phyloP scores from a whole-genome alignment of 331 rosid species.

The Erythrophleum ivorense region DNA sequence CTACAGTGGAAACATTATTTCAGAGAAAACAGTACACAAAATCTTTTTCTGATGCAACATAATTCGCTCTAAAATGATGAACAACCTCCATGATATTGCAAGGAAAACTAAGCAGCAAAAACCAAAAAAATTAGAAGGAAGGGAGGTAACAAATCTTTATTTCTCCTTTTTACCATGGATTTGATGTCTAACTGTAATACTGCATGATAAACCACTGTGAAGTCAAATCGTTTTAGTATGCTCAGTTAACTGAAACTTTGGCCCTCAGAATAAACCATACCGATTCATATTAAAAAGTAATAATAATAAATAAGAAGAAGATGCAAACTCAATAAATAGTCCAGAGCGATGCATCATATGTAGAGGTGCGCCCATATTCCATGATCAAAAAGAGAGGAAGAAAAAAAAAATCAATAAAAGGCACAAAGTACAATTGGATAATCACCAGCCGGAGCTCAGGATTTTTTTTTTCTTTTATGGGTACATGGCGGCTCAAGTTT shows the following conservation, averaged over 20 bases:
- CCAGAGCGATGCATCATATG: not conserved
- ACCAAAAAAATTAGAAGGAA: not conserved
- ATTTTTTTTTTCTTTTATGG: not conserved
- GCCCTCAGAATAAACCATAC: conserved; percentile 22
- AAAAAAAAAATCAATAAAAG: not conserved
- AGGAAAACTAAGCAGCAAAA: not conserved
- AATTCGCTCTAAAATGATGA: not conserved
- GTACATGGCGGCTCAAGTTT: not conserved
- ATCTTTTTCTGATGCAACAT: conserved; percentile 5
- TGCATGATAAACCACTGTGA: conserved; percentile 29
- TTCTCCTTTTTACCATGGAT: not conserved
- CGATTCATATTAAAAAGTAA: conserved; percentile 11
- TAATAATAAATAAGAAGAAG: conserved; percentile 35
- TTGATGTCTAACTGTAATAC: not conserved
- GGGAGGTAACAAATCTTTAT: not conserved
- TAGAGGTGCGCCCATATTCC: conserved; percentile 13
- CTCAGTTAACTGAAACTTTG: conserved; percentile 17
- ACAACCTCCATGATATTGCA: conserved; percentile 23
- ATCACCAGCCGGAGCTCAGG: conserved; percentile 9
- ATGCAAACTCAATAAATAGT: conserved; percentile 28
- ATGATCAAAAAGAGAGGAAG: not conserved
- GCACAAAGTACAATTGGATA: not conserved
- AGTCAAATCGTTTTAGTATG: not conserved
- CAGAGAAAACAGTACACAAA: conserved; percentile 2
- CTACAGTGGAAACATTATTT: not conserved